Conservation (phyloP, 441 rosid genomes). For the Breynia disticha region DNA sequence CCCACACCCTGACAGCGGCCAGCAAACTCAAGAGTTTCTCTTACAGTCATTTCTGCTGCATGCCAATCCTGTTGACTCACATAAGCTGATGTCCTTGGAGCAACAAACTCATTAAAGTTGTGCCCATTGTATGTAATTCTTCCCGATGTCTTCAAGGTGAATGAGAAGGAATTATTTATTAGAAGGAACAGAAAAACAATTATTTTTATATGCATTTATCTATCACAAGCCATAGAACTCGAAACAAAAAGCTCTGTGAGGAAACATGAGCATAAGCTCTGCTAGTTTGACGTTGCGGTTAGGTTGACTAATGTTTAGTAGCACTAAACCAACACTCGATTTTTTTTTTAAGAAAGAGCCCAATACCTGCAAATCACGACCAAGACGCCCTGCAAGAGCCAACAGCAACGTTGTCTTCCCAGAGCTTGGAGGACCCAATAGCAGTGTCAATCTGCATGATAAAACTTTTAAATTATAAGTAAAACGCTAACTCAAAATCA, state of each 20-base stretch:
- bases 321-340: no score
- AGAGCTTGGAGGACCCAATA: conserved; percentile 97
- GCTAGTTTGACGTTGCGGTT: no score
- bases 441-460: conserved; percentile 58
- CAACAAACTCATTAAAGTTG: conserved; percentile 62
- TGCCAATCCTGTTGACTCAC: conserved; percentile 96
- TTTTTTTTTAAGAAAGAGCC: not conserved
- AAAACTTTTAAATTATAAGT: not conserved
- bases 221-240: no score
- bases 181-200: not conserved
- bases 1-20: conserved; percentile 98
- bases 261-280: no score
- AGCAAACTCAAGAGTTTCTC: conserved; percentile 83
- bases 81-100: conserved; percentile 93
- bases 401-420: conserved; percentile 92
- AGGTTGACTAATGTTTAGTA: no score
- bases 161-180: not conserved
- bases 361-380: conserved; percentile 58
- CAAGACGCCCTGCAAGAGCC: conserved; percentile 94
- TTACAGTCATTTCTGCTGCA: conserved; percentile 93
- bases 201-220: no score
- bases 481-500: not conserved
- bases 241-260: no score
- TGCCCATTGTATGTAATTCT: conserved; percentile 78
- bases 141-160: conserved; percentile 58